Evolutionary conservation across 352 stramenopile species (phyloP).

Genomic region (Peronospora belbahrii): DNA sequence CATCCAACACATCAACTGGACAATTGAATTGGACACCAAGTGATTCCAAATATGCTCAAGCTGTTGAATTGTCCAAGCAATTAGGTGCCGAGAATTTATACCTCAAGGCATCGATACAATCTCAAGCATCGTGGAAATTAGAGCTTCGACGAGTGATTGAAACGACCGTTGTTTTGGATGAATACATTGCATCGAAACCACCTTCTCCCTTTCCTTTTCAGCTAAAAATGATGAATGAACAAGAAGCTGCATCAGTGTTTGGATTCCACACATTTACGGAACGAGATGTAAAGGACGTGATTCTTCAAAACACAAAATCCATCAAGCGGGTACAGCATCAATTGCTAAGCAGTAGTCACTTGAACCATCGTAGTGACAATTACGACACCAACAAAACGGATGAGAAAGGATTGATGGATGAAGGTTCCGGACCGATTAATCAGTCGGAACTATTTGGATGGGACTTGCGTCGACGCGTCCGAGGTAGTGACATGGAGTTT

Average conservation of each 20-base stretch:
- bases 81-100: slow-evolving; percentile 48
- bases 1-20: background rate
- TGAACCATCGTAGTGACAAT: background rate
- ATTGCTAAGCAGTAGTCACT: slow-evolving; percentile 8
- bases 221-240: slow-evolving; percentile 20
- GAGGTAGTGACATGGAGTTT: slow-evolving; percentile 38
- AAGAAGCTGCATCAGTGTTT: slow-evolving; percentile 36
- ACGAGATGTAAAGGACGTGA: slow-evolving; percentile 33
- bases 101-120: slow-evolving; percentile 39
- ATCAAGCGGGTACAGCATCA: slow-evolving; percentile 29
- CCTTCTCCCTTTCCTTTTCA: slow-evolving; percentile 19
- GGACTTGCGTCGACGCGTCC: slow-evolving; percentile 32
- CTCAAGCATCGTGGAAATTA: slow-evolving; percentile 38
- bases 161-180: slow-evolving; percentile 26
- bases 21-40: no score
- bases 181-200: slow-evolving; percentile 15
- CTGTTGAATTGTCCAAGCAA: slow-evolving; percentile 28
- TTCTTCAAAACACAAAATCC: slow-evolving; percentile 28
- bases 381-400: slow-evolving; percentile 2
- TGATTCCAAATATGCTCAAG: slow-evolving; percentile 17
- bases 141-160: slow-evolving; percentile 43
- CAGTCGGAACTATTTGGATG: slow-evolving; percentile 38
- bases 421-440: slow-evolving; percentile 7
- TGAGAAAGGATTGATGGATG: slow-evolving; percentile 1
- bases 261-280: slow-evolving; percentile 27